These are phyloP conservation scores for Penicillium salamii DNA, from an alignment of 495 filamentous ascomycete species.

Conservation along the genomic window DNA sequence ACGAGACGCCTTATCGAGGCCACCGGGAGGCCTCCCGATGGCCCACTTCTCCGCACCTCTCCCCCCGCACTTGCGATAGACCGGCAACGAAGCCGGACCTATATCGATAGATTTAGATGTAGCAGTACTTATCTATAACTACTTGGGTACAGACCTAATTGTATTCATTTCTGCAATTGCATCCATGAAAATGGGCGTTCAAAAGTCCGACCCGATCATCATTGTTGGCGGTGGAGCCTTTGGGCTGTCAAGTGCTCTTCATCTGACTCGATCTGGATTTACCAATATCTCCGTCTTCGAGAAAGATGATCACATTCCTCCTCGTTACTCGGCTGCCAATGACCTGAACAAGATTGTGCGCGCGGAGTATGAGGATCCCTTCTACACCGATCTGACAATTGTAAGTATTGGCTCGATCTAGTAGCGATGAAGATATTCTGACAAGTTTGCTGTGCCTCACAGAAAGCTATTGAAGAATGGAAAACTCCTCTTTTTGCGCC, in stretches of 20 bases:
- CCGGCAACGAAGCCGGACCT: neutral
- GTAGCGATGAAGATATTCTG: neutral
- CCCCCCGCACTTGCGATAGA: neutral
- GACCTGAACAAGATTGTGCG: slow-evolving; percentile 56
- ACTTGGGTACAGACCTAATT: neutral
- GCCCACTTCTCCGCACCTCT: neutral
- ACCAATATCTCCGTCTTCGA: slow-evolving; percentile 39
- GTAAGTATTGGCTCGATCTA: slow-evolving; percentile 23
- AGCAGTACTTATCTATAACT: no score
- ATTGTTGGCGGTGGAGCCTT: slow-evolving; percentile 49
- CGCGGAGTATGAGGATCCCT: slow-evolving; percentile 52
- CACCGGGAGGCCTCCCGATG: slow-evolving; percentile 7
- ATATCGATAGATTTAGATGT: no score
- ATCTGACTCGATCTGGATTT: slow-evolving; percentile 46
- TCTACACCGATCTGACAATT: slow-evolving; percentile 46
- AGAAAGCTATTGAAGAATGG: slow-evolving; percentile 52
- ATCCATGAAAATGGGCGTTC: slow-evolving; percentile 16
- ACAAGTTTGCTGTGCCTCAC: slow-evolving; percentile 8
- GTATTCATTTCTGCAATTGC: neutral
- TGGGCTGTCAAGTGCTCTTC: slow-evolving; percentile 50
- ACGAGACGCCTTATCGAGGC: neutral
- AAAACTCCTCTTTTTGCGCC: slow-evolving; percentile 50
- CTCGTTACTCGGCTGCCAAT: slow-evolving; percentile 41
- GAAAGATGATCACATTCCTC: slow-evolving; percentile 24
- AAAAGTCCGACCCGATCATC: slow-evolving; percentile 22